Evolutionary conservation across 2,329 filamentous ascomycete genomes (phyloP), one percentile per base, ranked within the genome.

Genomic region (Hymenoscyphus albidus): DNA sequence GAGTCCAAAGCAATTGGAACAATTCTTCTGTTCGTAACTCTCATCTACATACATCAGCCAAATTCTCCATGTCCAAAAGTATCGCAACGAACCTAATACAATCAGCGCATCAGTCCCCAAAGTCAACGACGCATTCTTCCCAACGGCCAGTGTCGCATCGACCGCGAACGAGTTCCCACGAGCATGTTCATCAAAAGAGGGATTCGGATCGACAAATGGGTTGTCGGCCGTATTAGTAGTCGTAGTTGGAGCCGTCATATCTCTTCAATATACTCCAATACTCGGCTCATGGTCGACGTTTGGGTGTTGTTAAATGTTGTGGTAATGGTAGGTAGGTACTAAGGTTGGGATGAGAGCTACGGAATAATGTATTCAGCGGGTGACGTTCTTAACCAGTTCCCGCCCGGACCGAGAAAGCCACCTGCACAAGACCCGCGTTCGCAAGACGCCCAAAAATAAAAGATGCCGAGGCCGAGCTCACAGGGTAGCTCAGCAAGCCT

Each of bases 71-170:
- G 44, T 6, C 1, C 16, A 2, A 0, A 10, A 16, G 1, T 3
- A 39, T 54, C 78, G 35, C 35, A 4, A 35, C 35, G 1, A 35
- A 86, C 85, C 85, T 62, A 84, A 74, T 13, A 89, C 79, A 67
- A 87, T 80, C 60, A 89, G 78, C 38, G 84, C 81, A 70, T 89
- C 85, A 0, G 82, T 83, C 22, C 81, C 83, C 54, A 90, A 77
- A 0, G 85, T 88, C 59, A 90, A 77, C 32, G 82, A 85, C 12
- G 84, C 84, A 74, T 85, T 82, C 64, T 82, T 79, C 70, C 83
- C 84, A 18, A 88, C 82, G 59, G 77, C 74, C 63, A 87, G 76
- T 51, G 82, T 83, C 59, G 78, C 74, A 67, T 80, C 79, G 61
- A 74, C 73, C 39, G 77, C 73, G 62, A 78, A 75, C 1, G 71